Conservation (phyloP, 345 rosid species). For the Fremontodendron californicum region DNA sequence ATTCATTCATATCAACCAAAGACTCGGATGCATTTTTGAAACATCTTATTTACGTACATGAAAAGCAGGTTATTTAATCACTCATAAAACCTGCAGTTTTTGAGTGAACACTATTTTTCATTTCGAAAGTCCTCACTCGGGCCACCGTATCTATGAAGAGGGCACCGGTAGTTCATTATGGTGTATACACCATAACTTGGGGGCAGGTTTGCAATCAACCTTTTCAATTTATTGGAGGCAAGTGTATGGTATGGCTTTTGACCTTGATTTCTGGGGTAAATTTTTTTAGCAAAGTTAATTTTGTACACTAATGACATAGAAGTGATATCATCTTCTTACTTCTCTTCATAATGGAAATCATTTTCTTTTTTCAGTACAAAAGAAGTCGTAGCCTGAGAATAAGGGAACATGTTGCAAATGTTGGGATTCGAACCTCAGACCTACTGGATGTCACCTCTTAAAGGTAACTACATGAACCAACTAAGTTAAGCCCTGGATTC, state of each 20-base stretch:
- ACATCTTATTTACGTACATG: neutral
- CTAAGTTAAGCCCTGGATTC: no score
- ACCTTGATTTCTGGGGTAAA: neutral
- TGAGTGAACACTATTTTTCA: neutral
- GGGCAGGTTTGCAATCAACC: neutral
- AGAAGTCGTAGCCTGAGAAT: no score
- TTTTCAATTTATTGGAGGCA: conserved; percentile 10
- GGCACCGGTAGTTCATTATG: neutral
- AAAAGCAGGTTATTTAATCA: neutral
- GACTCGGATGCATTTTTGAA: neutral
- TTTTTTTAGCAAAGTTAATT: neutral
- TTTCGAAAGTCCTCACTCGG: no score
- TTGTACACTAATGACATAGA: neutral
- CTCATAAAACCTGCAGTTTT: neutral
- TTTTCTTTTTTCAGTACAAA: no score
- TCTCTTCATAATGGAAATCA: neutral
- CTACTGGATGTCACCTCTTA: no score
- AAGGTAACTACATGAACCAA: no score
- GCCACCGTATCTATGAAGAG: neutral
- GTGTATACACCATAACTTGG: neutral
- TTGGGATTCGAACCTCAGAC: no score
- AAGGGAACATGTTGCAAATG: no score
- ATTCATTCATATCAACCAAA: neutral
- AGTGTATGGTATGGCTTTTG: neutral
- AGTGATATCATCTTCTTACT: neutral